Evolutionary conservation across 257 asterid genomes (phyloP), one percentile per base, ranked within the genome.

Genomic region (Rauvolfia tetraphylla): DNA sequence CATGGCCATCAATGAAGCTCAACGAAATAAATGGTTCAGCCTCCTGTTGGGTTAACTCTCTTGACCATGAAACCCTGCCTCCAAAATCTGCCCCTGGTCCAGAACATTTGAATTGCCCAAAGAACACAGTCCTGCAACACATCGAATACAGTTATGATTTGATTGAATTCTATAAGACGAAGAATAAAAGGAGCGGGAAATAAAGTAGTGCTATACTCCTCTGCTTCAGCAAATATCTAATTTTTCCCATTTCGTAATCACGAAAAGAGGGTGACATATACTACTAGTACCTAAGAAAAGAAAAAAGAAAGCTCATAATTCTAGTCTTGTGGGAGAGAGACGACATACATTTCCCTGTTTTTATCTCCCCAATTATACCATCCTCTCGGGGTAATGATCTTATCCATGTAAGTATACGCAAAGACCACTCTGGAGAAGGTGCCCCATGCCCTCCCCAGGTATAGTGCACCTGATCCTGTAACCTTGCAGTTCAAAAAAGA

Each of bases 361-460:
- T 91, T 92, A 57, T 94, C 98, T 14, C 98, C 98, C 98, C 97
- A 94, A 2, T 94, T 84, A 51, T 89, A 84, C 98, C 98, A 94
- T 15, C 98, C 98, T 77, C 81, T 79, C 0, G 98, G 97, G 1
- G 88, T 86, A 76, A 92, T 86, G 31, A 94, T 92, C 76, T 86
- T 92, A 58, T 92, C 97, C 98, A 94, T 94, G 67, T 83, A 94
- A 8, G 98, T 94, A 78, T 87, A 92, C 71, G 97, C 97, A 80
- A 94, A 94, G 67, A 92, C 91, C 38, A 94, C 98, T 72, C 97
- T 81, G 0, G 98, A 94, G 69, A 92, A 94, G 29, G 86, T 83
- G n/a, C 98, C 97, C 98, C 97, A 92, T 0, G 97, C 97, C 84
- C 98, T 89, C 62, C 98, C 98, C 77, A 94, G 67, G 71, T 90